phyloP scores from a whole-genome alignment of 768 basidiomycete genomes.

The Trametes elegans region DNA sequence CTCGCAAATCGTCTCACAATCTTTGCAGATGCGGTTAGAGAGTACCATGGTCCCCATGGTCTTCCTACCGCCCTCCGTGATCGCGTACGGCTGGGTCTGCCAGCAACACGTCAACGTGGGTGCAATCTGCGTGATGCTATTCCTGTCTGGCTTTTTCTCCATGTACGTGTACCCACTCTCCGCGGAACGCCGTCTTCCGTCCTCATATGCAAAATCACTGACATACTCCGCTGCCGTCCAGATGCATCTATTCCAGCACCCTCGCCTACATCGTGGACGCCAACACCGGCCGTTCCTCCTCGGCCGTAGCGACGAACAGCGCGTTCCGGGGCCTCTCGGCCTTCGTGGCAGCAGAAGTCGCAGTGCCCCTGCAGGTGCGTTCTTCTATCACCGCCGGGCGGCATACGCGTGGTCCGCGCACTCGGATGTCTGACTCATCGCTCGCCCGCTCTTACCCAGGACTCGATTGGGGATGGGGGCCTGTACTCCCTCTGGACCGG shows the following conservation, averaged over 20 bases:
- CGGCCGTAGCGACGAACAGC: slow-evolving; percentile 75
- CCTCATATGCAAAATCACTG: too few relatives aligned
- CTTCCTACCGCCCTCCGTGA: slow-evolving; percentile 55
- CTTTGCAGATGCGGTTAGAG: slow-evolving; percentile 63
- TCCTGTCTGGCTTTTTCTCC: slow-evolving; percentile 69
- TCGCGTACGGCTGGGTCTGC: slow-evolving; percentile 77
- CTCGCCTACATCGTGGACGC: slow-evolving; percentile 87
- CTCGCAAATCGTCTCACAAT: not conserved
- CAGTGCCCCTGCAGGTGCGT: slow-evolving; percentile 67
- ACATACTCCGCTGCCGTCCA: slow-evolving; percentile 26
- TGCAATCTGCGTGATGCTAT: slow-evolving; percentile 68
- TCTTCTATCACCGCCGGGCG: not conserved
- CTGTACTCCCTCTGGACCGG: slow-evolving; percentile 68
- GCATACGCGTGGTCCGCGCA: not conserved
- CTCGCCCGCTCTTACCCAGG: slow-evolving; percentile 31
- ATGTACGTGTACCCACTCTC: slow-evolving; percentile 47
- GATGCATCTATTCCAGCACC: slow-evolving; percentile 64
- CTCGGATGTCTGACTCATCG: not conserved
- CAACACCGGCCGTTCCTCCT: slow-evolving; percentile 76
- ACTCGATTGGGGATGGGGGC: slow-evolving; percentile 75
- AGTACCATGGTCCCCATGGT: slow-evolving; percentile 59
- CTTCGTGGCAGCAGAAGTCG: slow-evolving; percentile 68
- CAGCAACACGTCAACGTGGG: slow-evolving; percentile 61
- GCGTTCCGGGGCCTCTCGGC: slow-evolving; percentile 69
- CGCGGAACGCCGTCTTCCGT: not conserved